Evolutionary conservation across 345 rosid species (phyloP), one percentile per base, ranked within the genome.

Genomic region (Clausena lansium): DNA sequence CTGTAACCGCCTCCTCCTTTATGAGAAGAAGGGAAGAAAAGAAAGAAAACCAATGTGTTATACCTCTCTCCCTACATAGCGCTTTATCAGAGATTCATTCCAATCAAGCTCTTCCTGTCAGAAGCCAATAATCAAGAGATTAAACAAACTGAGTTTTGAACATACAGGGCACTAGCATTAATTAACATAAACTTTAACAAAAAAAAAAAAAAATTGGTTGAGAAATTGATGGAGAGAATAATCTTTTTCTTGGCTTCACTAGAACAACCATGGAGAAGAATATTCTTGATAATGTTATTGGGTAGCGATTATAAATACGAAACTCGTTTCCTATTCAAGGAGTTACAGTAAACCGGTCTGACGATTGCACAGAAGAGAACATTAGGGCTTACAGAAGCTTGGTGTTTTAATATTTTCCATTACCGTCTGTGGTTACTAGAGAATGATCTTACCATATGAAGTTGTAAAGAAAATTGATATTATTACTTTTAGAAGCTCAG

Each of bases 31-130:
- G 54, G 17, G n/a, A 32, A 70, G 6, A 24, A 52, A 33, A 76
- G 39, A 69, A 55, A 36, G 30, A 54, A 7, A 9, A 50, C 67
- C 57, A 47, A 39, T 67, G 10, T 55, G 62, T 25, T 24, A 32
- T 86, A 91, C 98, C 95, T 95, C 99, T 83, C 99, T 87, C 65
- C 98, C 99, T 38, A 90, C 65, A 50, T 91, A 95, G 64, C 86
- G 86, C 79, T 85, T 89, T 66, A 95, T 80, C 87, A 95, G 77
- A 45, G 65, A 82, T 86, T 90, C 86, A 79, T 88, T 87, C 99
- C 94, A 92, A 33, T 87, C 87, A 76, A 92, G 94, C 87, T 93
- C 99, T 73, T 92, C 97, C 98, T 95, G 87, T 79, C 76, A 86
- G 7, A 81, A 4, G 59, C 32, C 78, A 76, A 66, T 4, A 7